Percentiles rank a stretch among this genome's conserved stretches.
Evolutionary conservation across 306 rosid species (phyloP).

Genomic region (Gillenia trifoliata): DNA sequence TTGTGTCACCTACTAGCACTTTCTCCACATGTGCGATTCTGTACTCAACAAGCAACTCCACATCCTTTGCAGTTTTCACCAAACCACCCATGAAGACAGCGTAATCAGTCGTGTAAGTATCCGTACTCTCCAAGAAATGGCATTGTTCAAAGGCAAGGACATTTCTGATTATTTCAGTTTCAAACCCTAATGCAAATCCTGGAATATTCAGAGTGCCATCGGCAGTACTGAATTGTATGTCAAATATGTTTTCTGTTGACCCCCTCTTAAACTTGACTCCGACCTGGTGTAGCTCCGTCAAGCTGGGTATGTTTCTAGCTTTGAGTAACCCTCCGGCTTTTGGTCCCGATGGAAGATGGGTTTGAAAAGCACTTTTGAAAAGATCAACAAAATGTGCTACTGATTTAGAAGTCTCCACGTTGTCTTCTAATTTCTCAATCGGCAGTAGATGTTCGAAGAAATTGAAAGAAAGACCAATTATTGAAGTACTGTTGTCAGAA

Average conservation of each 20-base stretch:
- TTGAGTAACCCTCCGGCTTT: neutral
- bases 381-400: neutral
- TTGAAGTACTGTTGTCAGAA: neutral
- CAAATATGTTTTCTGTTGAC: slow-evolving; percentile 16
- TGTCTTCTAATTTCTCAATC: neutral
- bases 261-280: slow-evolving; percentile 23
- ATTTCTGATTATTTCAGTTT: slow-evolving; percentile 20
- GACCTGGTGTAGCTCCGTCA: slow-evolving; percentile 22
- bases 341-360: neutral
- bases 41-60: slow-evolving; percentile 24
- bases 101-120: slow-evolving; percentile 12
- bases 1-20: neutral
- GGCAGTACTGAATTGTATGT: slow-evolving; percentile 5
- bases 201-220: slow-evolving; percentile 31
- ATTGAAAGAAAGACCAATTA: slow-evolving; percentile 16
- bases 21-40: slow-evolving; percentile 4
- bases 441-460: neutral
- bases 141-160: slow-evolving; percentile 36
- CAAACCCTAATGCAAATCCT: neutral
- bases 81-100: slow-evolving; percentile 17
- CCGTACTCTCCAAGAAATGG: neutral
- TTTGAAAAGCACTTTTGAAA: neutral
- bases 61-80: slow-evolving; percentile 12
- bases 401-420: neutral
- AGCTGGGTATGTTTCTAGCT: slow-evolving; percentile 11